A percentile compares a stretch with the other conserved stretches of the same genome.
Conservation (phyloP, 257 asterid species). For the Penstemon barbatus region DNA sequence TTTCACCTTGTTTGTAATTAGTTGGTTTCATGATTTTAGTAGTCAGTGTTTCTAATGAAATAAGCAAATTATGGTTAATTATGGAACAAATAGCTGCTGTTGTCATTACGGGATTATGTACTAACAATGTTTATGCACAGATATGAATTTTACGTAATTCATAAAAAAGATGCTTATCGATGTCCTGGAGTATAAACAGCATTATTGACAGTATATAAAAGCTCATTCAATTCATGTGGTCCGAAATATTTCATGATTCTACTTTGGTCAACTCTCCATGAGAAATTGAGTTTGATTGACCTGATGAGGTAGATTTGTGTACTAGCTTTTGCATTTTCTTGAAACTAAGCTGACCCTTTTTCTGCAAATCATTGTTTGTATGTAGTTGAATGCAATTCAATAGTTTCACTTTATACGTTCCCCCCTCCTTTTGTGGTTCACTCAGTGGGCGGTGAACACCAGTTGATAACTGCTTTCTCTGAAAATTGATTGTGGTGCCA, state of each 20-base stretch:
- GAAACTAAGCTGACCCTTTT: not conserved
- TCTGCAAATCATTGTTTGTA: not conserved
- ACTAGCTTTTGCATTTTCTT: not conserved
- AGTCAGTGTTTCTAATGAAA: not conserved
- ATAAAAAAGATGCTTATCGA: too few species aligned
- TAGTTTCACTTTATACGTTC: too few species aligned
- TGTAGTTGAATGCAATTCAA: not conserved
- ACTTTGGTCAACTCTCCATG: not conserved
- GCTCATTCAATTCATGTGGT: not conserved
- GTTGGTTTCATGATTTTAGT: not conserved
- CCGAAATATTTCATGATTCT: not conserved
- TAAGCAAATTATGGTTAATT: not conserved
- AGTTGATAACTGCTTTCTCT: not conserved
- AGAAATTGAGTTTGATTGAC: not conserved
- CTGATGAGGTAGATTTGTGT: not conserved
- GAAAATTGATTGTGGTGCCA: constrained; percentile 8
- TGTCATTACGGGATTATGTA: not conserved
- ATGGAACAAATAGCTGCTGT: not conserved
- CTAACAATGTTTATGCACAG: not conserved
- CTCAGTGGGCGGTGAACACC: too few species aligned
- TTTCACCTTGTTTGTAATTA: not conserved
- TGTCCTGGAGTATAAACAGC: not conserved
- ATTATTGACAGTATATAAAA: not conserved
- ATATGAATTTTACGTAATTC: not conserved
- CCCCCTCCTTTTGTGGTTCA: too few species aligned